Conservation (phyloP, 2,329 filamentous ascomycete species). For the Curvularia hawaiiensis region DNA sequence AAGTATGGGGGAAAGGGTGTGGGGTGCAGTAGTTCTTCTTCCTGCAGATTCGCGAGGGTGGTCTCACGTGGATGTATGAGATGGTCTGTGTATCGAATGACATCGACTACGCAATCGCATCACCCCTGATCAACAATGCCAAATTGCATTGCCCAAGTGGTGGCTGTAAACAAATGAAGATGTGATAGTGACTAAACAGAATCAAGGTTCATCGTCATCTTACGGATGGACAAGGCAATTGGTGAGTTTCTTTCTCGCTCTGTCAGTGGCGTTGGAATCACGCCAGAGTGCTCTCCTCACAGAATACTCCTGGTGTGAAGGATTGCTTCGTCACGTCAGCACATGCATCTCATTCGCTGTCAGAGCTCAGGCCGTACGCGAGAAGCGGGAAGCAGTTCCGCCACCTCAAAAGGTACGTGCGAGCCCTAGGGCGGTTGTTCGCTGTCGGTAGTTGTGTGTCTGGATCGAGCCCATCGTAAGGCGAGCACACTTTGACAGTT, state of each 20-base stretch:
- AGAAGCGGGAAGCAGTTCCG: neutral
- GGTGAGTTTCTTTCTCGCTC: neutral
- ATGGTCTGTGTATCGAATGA: neutral
- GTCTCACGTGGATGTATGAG: neutral
- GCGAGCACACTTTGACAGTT: slow-evolving; percentile 1
- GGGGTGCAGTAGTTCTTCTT: neutral
- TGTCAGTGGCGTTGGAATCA: neutral
- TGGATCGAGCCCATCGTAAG: neutral
- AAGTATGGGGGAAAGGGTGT: neutral
- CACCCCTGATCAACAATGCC: neutral
- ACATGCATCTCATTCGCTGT: neutral
- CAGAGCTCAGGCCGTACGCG: neutral
- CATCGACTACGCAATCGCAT: neutral
- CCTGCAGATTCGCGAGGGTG: neutral
- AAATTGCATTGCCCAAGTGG: neutral
- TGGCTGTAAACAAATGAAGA: neutral
- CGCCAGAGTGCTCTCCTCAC: neutral
- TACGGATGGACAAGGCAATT: neutral
- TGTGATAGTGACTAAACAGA: neutral
- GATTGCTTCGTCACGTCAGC: neutral
- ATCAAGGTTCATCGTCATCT: neutral
- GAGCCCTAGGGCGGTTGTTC: neutral
- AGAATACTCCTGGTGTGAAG: neutral
- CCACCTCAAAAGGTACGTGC: slow-evolving; percentile 1
- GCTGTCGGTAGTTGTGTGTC: neutral